phyloP scores from a whole-genome alignment of 768 basidiomycete species.

The Royoungia palumana region DNA sequence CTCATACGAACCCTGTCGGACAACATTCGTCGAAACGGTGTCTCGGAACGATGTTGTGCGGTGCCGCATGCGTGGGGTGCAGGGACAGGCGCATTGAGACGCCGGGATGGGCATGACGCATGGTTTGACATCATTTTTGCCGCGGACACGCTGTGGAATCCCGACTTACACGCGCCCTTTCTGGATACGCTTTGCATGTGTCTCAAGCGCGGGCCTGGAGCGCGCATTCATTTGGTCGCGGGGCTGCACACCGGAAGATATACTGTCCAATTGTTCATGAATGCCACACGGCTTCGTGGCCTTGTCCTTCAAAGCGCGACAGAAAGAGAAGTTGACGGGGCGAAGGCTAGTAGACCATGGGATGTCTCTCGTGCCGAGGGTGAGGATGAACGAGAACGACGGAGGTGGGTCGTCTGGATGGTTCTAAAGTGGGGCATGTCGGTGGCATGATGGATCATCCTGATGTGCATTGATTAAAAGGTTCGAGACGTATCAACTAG shows the following conservation, averaged over 20 bases:
- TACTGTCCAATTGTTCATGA: constrained; percentile 61
- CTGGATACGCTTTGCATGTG: constrained; percentile 49
- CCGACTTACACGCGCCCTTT: constrained; percentile 53
- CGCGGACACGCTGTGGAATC: constrained; percentile 78
- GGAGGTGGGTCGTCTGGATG: constrained; percentile 73
- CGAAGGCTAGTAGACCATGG: constrained; percentile 48
- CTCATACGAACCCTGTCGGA: constrained; percentile 55
- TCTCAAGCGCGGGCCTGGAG: constrained; percentile 39
- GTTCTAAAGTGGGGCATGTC: constrained; percentile 44
- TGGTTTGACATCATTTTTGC: constrained; percentile 66
- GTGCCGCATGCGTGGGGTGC: constrained; percentile 67
- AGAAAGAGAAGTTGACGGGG: constrained; percentile 49
- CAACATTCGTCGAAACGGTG: constrained; percentile 54
- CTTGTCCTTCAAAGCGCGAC: constrained; percentile 43
- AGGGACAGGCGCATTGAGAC: constrained; percentile 33
- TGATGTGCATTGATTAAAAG: neutral
- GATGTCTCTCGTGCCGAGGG: constrained; percentile 44
- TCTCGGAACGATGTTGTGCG: constrained; percentile 45
- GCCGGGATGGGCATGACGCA: neutral
- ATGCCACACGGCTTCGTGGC: constrained; percentile 29
- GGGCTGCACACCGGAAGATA: constrained; percentile 77
- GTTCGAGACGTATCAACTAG: neutral
- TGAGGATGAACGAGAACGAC: constrained; percentile 66
- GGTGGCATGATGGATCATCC: constrained; percentile 9
- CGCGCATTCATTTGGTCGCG: constrained; percentile 64